These are phyloP conservation scores for Hypoxylon sp. DNA, from an alignment of 2,329 filamentous ascomycete species.

Conservation along the genomic window DNA sequence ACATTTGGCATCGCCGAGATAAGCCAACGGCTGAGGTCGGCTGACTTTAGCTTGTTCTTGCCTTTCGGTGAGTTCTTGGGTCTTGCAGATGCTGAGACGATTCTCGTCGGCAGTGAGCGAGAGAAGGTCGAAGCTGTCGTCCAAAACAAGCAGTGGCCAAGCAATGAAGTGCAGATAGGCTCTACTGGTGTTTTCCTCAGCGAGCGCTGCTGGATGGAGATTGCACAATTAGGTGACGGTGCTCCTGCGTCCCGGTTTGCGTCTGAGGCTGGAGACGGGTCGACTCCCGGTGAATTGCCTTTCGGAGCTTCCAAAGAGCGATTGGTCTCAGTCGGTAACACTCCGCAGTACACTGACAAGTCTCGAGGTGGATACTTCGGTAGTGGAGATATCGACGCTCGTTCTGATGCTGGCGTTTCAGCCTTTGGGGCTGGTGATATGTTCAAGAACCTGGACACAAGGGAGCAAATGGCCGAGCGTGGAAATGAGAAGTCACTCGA, in stretches of 20 bases:
- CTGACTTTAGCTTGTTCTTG: slow-evolving; percentile 95
- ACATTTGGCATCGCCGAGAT: slow-evolving; percentile 98
- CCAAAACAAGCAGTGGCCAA: slow-evolving; percentile 91
- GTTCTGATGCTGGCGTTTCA: slow-evolving; percentile 93
- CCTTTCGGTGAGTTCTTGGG: slow-evolving; percentile 97
- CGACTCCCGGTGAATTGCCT: slow-evolving; percentile 66
- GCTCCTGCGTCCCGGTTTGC: slow-evolving; percentile 67
- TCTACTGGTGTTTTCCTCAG: slow-evolving; percentile 96
- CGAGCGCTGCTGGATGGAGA: slow-evolving; percentile 94
- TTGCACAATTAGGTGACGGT: slow-evolving; percentile 79
- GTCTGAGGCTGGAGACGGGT: slow-evolving; percentile 73
- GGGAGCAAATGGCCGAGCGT: slow-evolving; percentile 94
- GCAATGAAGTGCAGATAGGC: slow-evolving; percentile 90
- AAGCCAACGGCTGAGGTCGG: slow-evolving; percentile 89
- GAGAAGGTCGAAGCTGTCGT: slow-evolving; percentile 94
- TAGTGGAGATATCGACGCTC: slow-evolving; percentile 80
- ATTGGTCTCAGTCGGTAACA: slow-evolving; percentile 64
- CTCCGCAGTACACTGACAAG: slow-evolving; percentile 79
- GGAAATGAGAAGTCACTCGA: slow-evolving; percentile 90
- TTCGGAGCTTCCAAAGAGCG: slow-evolving; percentile 75
- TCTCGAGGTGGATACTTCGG: slow-evolving; percentile 84
- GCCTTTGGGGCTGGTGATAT: slow-evolving; percentile 93
- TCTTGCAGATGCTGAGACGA: slow-evolving; percentile 83
- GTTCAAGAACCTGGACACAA: slow-evolving; percentile 96
- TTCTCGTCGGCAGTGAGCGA: slow-evolving; percentile 89